Evolutionary conservation across 75 land plant genomes (phyloP), one percentile per base, ranked within the genome.

Genomic region (Isoetes taiwanensis): DNA sequence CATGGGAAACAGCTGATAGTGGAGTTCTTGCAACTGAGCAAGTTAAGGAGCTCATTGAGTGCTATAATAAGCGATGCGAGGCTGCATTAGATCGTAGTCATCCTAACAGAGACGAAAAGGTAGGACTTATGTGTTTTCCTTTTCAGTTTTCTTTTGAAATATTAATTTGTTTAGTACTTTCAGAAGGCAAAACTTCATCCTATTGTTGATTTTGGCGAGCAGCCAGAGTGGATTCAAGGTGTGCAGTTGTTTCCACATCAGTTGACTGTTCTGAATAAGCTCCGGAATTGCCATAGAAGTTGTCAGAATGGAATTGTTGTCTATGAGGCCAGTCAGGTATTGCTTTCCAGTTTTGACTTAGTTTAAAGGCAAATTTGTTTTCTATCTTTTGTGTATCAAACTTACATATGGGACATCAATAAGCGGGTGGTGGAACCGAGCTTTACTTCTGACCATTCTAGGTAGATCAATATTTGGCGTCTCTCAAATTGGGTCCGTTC

Each of bases 1-100:
- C 90, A 27, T 88, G 95, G 95, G 89, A 88, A 60, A 30, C 74
- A 32, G 82, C 68, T 43, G 77, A 42, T 64, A 54, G 66, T 40
- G 32, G 68, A 34, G 58, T 75, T 59, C 54, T 84, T 34, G 57
- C 23, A 24, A 65, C 74, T 24, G 8, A 62, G 28, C 57, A 66
- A 52, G 76, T 66, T 27, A 61, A 20, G 43, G 43, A 38, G 31
- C 74, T 83, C 21, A 65, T 77, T 5, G 35, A 41, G 46, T 76
- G 70, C 5, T 86, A 58, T 73, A 81, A 80, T 57, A 54, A n/a
- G 10, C 71, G 90, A 37, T 29, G 38, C 26, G 52, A 62, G 27
- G 70, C 48, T 30, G 80, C 76, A 28, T 70, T 34, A 35, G 26
- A 43, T 30, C 59, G 64, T 32, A 56, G 67, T 41, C 54, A 34